A percentile compares a stretch with the other conserved stretches of the same genome.
Conservation (phyloP, 208 protist genomes). For the Angomonas deanei region DNA sequence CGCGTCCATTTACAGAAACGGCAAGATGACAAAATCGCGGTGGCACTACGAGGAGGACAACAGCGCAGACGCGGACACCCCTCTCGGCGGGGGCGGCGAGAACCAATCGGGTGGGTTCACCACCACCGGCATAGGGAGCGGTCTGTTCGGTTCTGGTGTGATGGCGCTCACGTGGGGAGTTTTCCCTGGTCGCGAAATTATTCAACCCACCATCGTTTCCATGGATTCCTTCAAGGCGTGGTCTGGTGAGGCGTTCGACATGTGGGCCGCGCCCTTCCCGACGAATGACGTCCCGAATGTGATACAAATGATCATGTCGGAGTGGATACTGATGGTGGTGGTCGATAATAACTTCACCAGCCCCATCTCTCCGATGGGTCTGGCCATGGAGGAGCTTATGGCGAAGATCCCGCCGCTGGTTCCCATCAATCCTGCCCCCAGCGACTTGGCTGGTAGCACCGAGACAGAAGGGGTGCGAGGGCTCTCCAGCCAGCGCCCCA, state of each 20-base stretch:
- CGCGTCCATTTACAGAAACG: conserved; percentile 30
- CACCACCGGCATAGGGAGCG: not conserved
- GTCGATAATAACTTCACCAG: conserved; percentile 50
- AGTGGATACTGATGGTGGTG: conserved; percentile 41
- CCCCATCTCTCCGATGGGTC: conserved; percentile 25
- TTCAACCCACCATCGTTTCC: conserved; percentile 71
- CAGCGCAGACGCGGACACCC: not conserved
- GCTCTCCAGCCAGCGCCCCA: too few relatives aligned
- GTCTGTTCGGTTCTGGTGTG: conserved; percentile 26
- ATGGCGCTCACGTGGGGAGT: conserved; percentile 71
- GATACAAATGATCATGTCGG: conserved; percentile 29
- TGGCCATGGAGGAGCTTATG: conserved; percentile 32
- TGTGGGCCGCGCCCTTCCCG: conserved; percentile 36
- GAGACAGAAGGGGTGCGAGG: too few relatives aligned
- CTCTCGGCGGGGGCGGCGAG: not conserved
- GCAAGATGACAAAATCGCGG: conserved; percentile 15
- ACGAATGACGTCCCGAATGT: conserved; percentile 29
- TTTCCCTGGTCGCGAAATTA: conserved; percentile 50
- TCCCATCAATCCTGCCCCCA: conserved; percentile 3
- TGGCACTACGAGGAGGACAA: conserved; percentile 18
- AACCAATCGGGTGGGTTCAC: not conserved
- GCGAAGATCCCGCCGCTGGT: conserved; percentile 37
- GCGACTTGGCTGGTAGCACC: too few relatives aligned
- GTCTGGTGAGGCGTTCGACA: conserved; percentile 50
- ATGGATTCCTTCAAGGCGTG: conserved; percentile 45